Base-by-base conservation (phyloP, 2,329 filamentous ascomycete genomes). In the Ophiobolus disseminans region DNA sequence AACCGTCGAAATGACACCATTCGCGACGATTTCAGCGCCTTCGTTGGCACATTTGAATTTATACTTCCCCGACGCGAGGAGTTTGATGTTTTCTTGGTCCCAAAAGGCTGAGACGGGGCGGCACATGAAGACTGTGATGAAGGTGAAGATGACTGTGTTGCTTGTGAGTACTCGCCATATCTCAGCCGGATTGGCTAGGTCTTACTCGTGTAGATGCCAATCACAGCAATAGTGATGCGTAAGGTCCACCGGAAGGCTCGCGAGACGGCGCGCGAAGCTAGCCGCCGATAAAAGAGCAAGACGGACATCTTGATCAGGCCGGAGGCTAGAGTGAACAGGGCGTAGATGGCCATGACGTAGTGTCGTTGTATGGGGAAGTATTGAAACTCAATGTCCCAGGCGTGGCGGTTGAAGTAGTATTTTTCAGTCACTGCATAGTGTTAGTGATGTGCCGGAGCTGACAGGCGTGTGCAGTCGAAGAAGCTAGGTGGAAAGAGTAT, bases 291-390 rank as follows among this genome's bases (percentile, higher is more conserved):
- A 36, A 65, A 66, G 32, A 62, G 55, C 4, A 69, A 57, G n/a
- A 69, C 62, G 3, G 63, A 65, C 5, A 66, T 52, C 36, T 68
- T 69, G 40, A 67, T 59, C 9, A 68, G 39, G 2, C 64, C 62
- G 2, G 60, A 52, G 5, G 41, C 45, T 4, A 61, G 5, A 10
- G 55, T 48, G 45, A 62, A 69, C 1, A 58, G 19, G 7, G 40
- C 14, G 31, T 67, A 57, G 11, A 66, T 60, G 3, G 55, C 45
- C 30, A 69, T 32, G 30, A 62, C 43, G 20, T 44, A 53, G 36
- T 66, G 55, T 9, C 58, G 52, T 32, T 63, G 55, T 1, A 42
- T 47, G 13, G 54, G 23, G 16, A 47, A 59, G 22, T 45, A 45
- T 1, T 40, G 26, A 1, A 50, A 44, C 9, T 57, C 30, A 2